Conservation (phyloP, 1,284 basidiomycete species). For the Tetrapyrgos nigripes region DNA sequence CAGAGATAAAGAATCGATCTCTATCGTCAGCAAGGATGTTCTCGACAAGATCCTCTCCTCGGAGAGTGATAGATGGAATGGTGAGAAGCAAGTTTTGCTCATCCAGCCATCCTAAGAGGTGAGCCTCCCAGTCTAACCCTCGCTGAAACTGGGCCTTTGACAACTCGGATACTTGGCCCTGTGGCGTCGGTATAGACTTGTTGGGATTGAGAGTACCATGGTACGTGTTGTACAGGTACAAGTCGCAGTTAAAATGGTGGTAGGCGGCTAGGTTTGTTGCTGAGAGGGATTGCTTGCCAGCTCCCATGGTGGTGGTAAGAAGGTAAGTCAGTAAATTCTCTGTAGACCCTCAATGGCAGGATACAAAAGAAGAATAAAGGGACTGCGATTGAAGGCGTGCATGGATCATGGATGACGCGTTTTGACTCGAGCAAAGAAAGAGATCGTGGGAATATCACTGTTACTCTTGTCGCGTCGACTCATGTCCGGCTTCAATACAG, state of each 20-base stretch:
- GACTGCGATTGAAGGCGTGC: too few relatives aligned
- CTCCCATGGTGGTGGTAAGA: conserved; percentile 18
- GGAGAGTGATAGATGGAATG: conserved; percentile 41
- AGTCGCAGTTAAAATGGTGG: conserved; percentile 53
- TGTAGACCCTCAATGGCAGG: background rate
- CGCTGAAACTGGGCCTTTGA: conserved; percentile 47
- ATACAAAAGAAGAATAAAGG: background rate
- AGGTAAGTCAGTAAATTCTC: conserved; percentile 12
- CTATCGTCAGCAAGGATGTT: conserved; percentile 49
- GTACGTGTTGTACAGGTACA: conserved; percentile 53
- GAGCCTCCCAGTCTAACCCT: conserved; percentile 56
- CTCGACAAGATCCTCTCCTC: conserved; percentile 40
- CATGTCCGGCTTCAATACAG: too few relatives aligned
- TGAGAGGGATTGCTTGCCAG: conserved; percentile 38
- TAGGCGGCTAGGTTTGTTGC: conserved; percentile 52
- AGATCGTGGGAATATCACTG: too few relatives aligned
- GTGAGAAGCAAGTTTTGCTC: conserved; percentile 45
- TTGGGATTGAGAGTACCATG: conserved; percentile 20
- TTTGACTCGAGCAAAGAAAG: too few relatives aligned
- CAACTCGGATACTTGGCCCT: conserved; percentile 33
- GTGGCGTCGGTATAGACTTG: background rate
- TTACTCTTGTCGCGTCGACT: too few relatives aligned
- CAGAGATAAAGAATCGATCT: conserved; percentile 56
- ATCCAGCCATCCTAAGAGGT: conserved; percentile 54
- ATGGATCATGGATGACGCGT: too few relatives aligned